Percentiles rank a stretch among this genome's conserved stretches.
These are phyloP conservation scores for Triadica sebifera DNA, from an alignment of 345 rosid genomes.

Conservation along the genomic window DNA sequence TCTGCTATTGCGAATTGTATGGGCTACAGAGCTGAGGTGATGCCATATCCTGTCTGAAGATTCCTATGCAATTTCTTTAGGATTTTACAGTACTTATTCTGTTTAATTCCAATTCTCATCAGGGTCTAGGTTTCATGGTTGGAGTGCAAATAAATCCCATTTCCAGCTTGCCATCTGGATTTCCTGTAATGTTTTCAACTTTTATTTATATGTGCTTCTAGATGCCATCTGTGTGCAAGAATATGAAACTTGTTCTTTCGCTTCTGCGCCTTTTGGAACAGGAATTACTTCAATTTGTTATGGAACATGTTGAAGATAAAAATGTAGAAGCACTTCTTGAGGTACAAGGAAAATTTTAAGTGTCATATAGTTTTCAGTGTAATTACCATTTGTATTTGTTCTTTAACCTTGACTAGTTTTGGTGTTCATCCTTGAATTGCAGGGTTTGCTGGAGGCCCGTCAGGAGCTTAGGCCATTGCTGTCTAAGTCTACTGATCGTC, in stretches of 20 bases:
- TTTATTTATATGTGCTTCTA: constrained; percentile 19
- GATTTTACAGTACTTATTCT: constrained; percentile 1
- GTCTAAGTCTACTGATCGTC: constrained; percentile 62
- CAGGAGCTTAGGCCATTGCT: constrained; percentile 85
- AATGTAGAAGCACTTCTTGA: constrained; percentile 88
- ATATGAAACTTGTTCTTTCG: constrained; percentile 13
- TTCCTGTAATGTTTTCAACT: constrained; percentile 60
- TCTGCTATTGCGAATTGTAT: constrained; percentile 90
- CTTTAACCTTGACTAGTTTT: neutral
- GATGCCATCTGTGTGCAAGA: constrained; percentile 10
- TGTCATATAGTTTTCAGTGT: neutral
- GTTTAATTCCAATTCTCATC: constrained; percentile 27
- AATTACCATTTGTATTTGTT: constrained; percentile 12
- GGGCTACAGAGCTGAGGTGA: constrained; percentile 89
- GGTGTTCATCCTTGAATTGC: constrained; percentile 19
- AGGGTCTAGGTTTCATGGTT: constrained; percentile 99
- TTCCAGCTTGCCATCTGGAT: constrained; percentile 86
- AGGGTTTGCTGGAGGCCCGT: constrained; percentile 98
- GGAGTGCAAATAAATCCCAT: constrained; percentile 92
- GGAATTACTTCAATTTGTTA: constrained; percentile 81
- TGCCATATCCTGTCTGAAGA: constrained; percentile 26
- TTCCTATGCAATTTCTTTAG: constrained; percentile 5
- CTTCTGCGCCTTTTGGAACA: constrained; percentile 32
- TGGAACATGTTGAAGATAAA: constrained; percentile 80
- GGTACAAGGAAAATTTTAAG: constrained; percentile 39